Evolutionary conservation across 2,329 filamentous ascomycete genomes (phyloP).

Genomic region (Sarocladium oryzae): DNA sequence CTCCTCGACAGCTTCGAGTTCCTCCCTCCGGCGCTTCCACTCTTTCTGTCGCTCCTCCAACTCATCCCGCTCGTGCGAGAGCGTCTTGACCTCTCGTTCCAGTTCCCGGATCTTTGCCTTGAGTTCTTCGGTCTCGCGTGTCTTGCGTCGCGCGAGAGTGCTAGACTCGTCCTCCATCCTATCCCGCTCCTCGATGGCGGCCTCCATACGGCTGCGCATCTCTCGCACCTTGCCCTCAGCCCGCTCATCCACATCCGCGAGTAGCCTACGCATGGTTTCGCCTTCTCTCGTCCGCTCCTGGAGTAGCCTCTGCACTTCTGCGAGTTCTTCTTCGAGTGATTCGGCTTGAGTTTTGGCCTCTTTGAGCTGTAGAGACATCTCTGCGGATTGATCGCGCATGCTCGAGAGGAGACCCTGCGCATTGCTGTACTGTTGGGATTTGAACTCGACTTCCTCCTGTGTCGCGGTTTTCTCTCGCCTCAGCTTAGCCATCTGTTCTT

Average conservation of each 20-base stretch:
- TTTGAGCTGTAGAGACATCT: constrained; percentile 86
- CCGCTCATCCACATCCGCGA: constrained; percentile 79
- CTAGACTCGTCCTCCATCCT: constrained; percentile 86
- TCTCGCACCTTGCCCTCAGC: constrained; percentile 79
- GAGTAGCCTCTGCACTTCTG: constrained; percentile 79
- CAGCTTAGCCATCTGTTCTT: constrained; percentile 65
- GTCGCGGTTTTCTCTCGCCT: constrained; percentile 60
- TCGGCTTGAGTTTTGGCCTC: constrained; percentile 78
- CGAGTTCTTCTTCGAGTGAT: constrained; percentile 84
- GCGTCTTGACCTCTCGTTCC: constrained; percentile 67
- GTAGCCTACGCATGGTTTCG: constrained; percentile 86
- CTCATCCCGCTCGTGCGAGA: constrained; percentile 70
- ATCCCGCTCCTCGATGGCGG: constrained; percentile 89
- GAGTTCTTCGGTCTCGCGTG: constrained; percentile 81
- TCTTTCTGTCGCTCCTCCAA: constrained; percentile 68
- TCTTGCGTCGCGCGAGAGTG: constrained; percentile 65
- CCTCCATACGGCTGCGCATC: constrained; percentile 81
- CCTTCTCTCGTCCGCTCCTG: constrained; percentile 84
- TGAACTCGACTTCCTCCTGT: constrained; percentile 76
- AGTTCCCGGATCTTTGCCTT: constrained; percentile 72
- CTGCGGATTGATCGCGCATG: constrained; percentile 87
- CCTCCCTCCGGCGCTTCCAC: constrained; percentile 66
- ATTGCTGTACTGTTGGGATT: constrained; percentile 76
- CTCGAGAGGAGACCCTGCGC: constrained; percentile 81
- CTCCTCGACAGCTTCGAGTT: constrained; percentile 65